Evolutionary conservation across 2,329 filamentous ascomycete genomes (phyloP), one percentile per base, ranked within the genome.

Genomic region (Cryphonectria carpinicola): DNA sequence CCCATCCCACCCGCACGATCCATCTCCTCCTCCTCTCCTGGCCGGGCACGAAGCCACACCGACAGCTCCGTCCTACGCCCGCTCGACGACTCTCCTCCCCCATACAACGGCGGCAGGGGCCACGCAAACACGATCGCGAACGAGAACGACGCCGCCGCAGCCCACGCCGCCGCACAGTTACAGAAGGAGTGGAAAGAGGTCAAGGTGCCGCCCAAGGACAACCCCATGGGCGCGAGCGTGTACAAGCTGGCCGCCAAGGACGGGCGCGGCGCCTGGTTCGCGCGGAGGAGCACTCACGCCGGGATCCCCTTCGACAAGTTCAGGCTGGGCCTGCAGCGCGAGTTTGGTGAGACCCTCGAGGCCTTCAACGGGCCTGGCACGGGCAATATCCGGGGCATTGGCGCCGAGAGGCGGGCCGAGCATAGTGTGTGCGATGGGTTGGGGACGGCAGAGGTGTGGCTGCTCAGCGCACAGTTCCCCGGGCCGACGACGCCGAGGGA

Each of bases 231-330:
- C 0, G 90, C 98, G 73, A 86, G 85, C 69, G 89, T 98, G 35
- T 97, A 92, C 82, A 97, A 97, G 79, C 86, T 96, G 71, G 83
- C 86, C 0, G 89, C 91, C 2, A 91, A 93, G 76, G 95, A 98
- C 80, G 90, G 93, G 52, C 91, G 91, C 74, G 95, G 95, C 2
- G 86, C 92, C 10, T 98, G 95, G 95, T 98, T 98, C 80, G 93
- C 93, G 35, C 85, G 95, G 69, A 85, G 92, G 65, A 97, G 94
- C 78, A 85, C 97, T 28, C 94, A 98, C 77, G 89, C 92, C 75
- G 93, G 91, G 0, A 79, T 97, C 28, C 85, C 90, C 0, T 97
- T 97, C 79, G 86, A 88, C 28, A 90, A 89, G 78, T 97, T 94
- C 90, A 92, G 90, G 82, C 85, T 85, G 66, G 94, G 92, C 3